A percentile compares a stretch with the other conserved stretches of the same genome.
Evolutionary conservation across 2,329 filamentous ascomycete species (phyloP).

Genomic region (Trichoderma gracile): DNA sequence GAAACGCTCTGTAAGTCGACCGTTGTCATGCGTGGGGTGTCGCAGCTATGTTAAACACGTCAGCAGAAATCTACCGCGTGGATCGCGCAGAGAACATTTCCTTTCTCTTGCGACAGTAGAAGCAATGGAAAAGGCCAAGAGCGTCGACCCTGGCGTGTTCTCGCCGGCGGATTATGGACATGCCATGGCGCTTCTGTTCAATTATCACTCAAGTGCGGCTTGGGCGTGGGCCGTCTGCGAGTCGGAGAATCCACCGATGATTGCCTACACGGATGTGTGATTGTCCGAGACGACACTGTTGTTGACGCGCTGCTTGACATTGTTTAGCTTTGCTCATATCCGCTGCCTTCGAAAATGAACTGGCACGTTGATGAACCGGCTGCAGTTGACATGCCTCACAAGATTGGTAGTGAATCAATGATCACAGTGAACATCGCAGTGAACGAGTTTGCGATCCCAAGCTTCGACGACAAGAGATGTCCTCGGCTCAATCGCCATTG

Average conservation of each 20-base stretch:
- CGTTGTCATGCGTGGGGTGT: no score
- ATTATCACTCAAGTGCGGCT: conserved; percentile 41
- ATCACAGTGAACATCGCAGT: no score
- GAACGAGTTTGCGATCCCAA: no score
- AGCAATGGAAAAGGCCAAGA: conserved; percentile 50
- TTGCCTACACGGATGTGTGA: conserved; percentile 40
- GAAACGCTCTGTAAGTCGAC: conserved; percentile 59
- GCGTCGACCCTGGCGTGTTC: conserved; percentile 38
- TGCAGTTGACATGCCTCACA: no score
- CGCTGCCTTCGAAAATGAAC: no score
- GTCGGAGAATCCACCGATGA: conserved; percentile 38
- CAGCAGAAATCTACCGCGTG: conserved; percentile 36
- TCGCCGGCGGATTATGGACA: conserved; percentile 42
- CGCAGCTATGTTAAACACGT: background rate
- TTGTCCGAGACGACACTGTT: background rate
- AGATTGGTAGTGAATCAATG: no score
- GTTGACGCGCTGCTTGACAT: no score
- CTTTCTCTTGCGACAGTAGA: conserved; percentile 58
- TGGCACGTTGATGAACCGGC: no score
- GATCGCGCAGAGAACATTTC: conserved; percentile 52
- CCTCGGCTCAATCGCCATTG: no score
- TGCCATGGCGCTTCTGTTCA: conserved; percentile 38
- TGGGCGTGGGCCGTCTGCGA: conserved; percentile 43
- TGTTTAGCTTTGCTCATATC: no score
- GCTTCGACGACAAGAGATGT: no score